Base-by-base conservation (phyloP, 1,139 yeast species). In the Geotrichum carabidarum region DNA sequence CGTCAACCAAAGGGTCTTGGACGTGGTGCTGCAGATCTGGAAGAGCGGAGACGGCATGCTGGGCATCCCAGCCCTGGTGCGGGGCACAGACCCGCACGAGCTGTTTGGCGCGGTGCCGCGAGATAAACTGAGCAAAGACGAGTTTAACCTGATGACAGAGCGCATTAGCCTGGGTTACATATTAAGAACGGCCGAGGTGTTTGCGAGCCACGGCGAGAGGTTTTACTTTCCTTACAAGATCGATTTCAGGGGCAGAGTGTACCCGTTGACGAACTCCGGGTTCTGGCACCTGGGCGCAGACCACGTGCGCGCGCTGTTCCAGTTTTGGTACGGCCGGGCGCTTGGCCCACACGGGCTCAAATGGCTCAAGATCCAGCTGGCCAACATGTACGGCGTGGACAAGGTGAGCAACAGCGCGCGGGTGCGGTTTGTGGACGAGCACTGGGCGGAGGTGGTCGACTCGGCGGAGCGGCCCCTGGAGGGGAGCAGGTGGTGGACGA, bases 201-300 rank as follows among this genome's bases (percentile, higher is more conserved):
- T 83, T 64, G 63, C 67, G 14, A 48, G 49, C 11, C 59, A 61
- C 45, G 70, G 70, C n/a, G 94, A 86, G 68, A 83, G 83, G 66
- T 80, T 88, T 64, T 87, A 80, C 67, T 85, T 86, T 71, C 95
- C 95, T 11, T 93, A 86, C 66, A 86, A 86, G 63, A 73, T 87
- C 57, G 95, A 87, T 69, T 86, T 86, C 64, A 79, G 95, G 70
- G 96, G 96, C 5, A 80, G 96, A 68, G 91, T 95, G 0, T 88
- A 88, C 65, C 95, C 95, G 22, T 70, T 86, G 44, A 80, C 91
- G 1, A 51, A 51, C 84, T 51, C 89, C 2, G 75, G 74, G 60
- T 71, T 78, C 57, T 75, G 75, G 58, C 95, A 83, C 66, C 71
- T 83, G 63, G 85, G 86, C 55, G 79, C 79, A 61, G 89, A 83